Conservation (phyloP, 148 eudicot species). For the Bassia scoparia region DNA sequence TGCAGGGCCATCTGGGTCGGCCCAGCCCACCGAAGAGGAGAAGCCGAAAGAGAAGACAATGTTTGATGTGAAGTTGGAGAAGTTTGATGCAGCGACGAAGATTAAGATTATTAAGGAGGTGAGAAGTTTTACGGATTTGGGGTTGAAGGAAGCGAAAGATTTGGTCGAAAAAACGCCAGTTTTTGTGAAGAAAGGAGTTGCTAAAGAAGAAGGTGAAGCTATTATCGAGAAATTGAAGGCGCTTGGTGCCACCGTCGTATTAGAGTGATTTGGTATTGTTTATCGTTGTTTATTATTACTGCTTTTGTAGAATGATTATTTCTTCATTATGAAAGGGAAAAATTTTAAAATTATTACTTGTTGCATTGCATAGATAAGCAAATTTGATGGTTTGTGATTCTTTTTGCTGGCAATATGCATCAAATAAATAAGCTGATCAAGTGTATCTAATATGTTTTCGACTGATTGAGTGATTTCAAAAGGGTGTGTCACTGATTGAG, state of each 20-base stretch:
- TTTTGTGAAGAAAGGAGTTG: constrained; percentile 62
- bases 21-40: constrained; percentile 26
- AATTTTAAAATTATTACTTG: not conserved
- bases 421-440: too few species aligned
- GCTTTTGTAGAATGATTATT: not conserved
- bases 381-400: not conserved
- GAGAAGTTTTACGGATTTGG: constrained; percentile 56
- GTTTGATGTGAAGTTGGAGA: constrained; percentile 75
- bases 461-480: not conserved
- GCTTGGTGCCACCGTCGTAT: constrained; percentile 74
- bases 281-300: not conserved
- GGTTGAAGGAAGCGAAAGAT: constrained; percentile 79
- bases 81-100: constrained; percentile 65
- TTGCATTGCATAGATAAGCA: constrained; percentile 2
- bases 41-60: constrained; percentile 56
- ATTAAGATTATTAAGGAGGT: constrained; percentile 79
- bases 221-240: constrained; percentile 66
- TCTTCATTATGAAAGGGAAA: not conserved
- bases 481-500: not conserved
- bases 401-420: not conserved
- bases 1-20: constrained; percentile 27
- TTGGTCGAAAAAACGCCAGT: constrained; percentile 75
- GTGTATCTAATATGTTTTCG: too few species aligned
- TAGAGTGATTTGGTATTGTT: constrained; percentile 47
- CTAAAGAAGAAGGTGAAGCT: constrained; percentile 65